phyloP scores from a whole-genome alignment of 169 alveolate species.

The Plasmodium relictum region DNA sequence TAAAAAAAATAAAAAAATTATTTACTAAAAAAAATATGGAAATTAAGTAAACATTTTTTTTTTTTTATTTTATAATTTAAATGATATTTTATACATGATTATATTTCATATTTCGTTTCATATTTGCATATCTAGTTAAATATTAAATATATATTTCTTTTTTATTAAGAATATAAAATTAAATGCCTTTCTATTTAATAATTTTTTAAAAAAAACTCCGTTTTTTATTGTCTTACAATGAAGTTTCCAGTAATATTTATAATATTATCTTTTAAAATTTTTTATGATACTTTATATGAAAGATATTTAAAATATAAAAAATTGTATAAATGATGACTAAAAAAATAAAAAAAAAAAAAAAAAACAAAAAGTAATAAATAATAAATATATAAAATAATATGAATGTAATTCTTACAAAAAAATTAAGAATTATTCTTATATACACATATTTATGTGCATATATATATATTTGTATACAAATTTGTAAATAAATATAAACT shows the following conservation, averaged over 20 bases:
- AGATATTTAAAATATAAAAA: too few species aligned
- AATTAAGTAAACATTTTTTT: background rate
- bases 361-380: too few species aligned
- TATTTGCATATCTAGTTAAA: too few species aligned
- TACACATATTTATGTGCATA: background rate
- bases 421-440: background rate
- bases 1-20: background rate
- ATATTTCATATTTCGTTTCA: background rate
- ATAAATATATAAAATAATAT: too few species aligned
- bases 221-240: conserved; percentile 21
- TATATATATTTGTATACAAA: background rate
- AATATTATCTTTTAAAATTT: too few species aligned
- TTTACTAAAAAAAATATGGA: background rate
- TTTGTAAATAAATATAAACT: background rate
- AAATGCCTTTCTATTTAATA: background rate
- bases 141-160: conserved; percentile 1
- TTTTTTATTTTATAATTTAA: background rate
- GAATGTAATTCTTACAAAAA: too few species aligned
- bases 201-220: background rate
- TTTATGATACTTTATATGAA: too few species aligned
- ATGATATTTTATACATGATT: background rate
- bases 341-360: too few species aligned
- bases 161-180: conserved; percentile 6
- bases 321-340: too few species aligned
- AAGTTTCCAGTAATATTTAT: too few species aligned